phyloP scores from a whole-genome alignment of 2,329 filamentous ascomycete genomes.

The Trichoderma sp. region DNA sequence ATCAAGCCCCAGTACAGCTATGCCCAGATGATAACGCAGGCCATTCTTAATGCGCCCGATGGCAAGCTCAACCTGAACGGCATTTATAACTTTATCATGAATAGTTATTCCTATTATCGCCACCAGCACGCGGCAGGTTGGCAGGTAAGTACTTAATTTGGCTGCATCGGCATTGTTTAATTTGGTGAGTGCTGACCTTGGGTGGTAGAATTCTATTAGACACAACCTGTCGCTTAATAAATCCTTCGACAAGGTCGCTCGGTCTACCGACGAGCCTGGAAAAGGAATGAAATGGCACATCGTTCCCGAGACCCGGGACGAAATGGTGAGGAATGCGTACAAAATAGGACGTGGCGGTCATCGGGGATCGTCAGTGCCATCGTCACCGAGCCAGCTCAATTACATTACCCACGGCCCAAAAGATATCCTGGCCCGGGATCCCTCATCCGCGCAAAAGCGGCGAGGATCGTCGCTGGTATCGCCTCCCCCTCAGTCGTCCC shows the following conservation, averaged over 20 bases:
- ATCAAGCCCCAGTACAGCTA: conserved; percentile 97
- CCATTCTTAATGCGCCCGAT: conserved; percentile 81
- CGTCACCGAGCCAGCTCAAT: conserved; percentile 61
- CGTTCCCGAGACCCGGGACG: conserved; percentile 75
- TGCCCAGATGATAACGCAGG: conserved; percentile 94
- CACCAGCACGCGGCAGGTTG: conserved; percentile 75
- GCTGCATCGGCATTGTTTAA: not conserved
- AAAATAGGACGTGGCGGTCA: conserved; percentile 62
- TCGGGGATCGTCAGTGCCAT: conserved; percentile 66
- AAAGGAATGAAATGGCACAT: conserved; percentile 99
- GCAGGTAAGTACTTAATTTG: conserved; percentile 63
- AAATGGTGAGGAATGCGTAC: conserved; percentile 74
- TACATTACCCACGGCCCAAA: conserved; percentile 59
- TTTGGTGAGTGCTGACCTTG: not conserved
- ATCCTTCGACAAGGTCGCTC: conserved; percentile 87
- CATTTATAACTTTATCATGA: conserved; percentile 92
- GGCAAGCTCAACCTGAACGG: conserved; percentile 87
- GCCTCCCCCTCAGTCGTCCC: conserved; percentile 51
- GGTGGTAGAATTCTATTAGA: conserved; percentile 78
- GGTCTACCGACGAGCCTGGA: conserved; percentile 89
- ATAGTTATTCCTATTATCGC: conserved; percentile 89
- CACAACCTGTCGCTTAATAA: conserved; percentile 96
- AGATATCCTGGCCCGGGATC: conserved; percentile 52
- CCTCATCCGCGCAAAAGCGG: conserved; percentile 53
- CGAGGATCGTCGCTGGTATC: conserved; percentile 55